phyloP scores from a whole-genome alignment of 306 rosid species.

The Rubus parviflorus region DNA sequence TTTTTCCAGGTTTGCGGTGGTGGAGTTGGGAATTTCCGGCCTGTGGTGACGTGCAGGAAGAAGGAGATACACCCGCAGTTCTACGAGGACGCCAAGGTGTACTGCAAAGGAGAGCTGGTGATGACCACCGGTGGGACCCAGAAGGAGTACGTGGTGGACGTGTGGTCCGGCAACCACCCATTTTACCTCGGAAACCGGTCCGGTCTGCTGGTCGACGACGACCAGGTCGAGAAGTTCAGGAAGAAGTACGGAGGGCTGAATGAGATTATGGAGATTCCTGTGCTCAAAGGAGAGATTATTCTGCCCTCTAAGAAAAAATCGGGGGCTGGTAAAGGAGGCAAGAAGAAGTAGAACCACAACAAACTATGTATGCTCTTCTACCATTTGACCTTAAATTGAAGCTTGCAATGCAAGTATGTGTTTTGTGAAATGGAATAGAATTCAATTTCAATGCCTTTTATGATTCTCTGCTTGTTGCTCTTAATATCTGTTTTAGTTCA shows the following conservation, averaged over 20 bases:
- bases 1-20: slow-evolving; percentile 27
- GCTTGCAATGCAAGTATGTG: not conserved
- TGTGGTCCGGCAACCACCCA: slow-evolving; percentile 97
- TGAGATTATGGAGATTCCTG: slow-evolving; percentile 76
- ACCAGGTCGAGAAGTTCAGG: slow-evolving; percentile 94
- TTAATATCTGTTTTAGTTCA: slow-evolving; percentile 7
- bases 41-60: slow-evolving; percentile 70
- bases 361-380: not conserved
- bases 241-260: slow-evolving; percentile 68
- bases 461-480: slow-evolving; percentile 12
- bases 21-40: slow-evolving; percentile 20
- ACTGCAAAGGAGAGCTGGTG: slow-evolving; percentile 77
- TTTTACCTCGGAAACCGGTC: slow-evolving; percentile 87
- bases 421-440: not conserved
- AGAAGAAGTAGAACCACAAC: slow-evolving; percentile 54
- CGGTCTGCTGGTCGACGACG: slow-evolving; percentile 50
- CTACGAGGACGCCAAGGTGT: slow-evolving; percentile 74
- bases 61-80: slow-evolving; percentile 83
- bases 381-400: not conserved
- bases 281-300: slow-evolving; percentile 77
- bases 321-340: slow-evolving; percentile 59
- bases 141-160: slow-evolving; percentile 89
- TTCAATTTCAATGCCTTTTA: slow-evolving; percentile 11
- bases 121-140: slow-evolving; percentile 91
- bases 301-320: slow-evolving; percentile 62